Evolutionary conservation across 75 land plant species (phyloP).

Genomic region (Azolla pinnata): DNA sequence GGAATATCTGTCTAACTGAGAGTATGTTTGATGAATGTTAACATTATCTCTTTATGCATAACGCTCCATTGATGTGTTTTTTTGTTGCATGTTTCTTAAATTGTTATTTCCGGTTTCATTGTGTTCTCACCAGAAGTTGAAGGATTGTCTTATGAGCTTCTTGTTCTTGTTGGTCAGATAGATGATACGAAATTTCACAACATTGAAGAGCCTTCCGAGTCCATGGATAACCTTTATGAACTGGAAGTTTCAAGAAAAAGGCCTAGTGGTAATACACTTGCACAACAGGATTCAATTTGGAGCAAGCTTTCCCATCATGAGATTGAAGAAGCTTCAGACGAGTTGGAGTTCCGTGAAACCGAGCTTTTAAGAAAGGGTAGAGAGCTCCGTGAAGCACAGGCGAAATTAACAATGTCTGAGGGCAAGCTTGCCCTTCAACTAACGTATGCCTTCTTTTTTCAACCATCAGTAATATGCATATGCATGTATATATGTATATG

Average conservation of each 20-base stretch:
- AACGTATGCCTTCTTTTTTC: conserved; percentile 25
- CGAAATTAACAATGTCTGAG: conserved; percentile 49
- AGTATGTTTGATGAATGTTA: too few relatives aligned
- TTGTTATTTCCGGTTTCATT: too few relatives aligned
- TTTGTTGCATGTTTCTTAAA: too few relatives aligned
- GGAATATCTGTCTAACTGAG: too few relatives aligned
- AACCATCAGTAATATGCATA: background rate
- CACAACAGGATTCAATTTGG: background rate
- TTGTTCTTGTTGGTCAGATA: too few relatives aligned
- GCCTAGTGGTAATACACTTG: background rate
- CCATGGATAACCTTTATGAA: too few relatives aligned
- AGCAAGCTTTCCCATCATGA: conserved; percentile 13
- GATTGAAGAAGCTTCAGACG: conserved; percentile 51
- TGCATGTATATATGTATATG: background rate
- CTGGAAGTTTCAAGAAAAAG: background rate
- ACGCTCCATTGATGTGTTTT: too few relatives aligned
- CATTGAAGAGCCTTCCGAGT: too few relatives aligned
- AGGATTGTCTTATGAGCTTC: too few relatives aligned
- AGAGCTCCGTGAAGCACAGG: conserved; percentile 46
- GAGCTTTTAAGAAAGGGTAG: conserved; percentile 48
- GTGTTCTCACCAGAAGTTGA: too few relatives aligned
- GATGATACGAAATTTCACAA: too few relatives aligned
- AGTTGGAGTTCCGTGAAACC: conserved; percentile 59
- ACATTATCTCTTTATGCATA: too few relatives aligned
- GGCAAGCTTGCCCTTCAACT: conserved; percentile 55